phyloP scores from a whole-genome alignment of 805 yeast genomes.

The Starmerella ratchasimensis region DNA sequence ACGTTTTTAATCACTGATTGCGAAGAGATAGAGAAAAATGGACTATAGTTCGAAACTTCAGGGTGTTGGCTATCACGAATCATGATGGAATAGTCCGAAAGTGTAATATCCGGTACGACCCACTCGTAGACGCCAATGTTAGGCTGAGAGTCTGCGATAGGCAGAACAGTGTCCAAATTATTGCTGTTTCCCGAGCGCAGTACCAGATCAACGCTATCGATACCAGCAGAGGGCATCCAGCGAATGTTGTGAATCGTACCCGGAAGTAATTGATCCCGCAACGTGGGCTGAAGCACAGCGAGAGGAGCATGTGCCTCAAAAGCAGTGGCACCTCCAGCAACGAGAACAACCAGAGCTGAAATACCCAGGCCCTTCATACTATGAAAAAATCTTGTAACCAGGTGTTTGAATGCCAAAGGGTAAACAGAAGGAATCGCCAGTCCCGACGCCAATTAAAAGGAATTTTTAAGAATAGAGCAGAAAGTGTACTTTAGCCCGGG shows the following conservation, averaged over 20 bases:
- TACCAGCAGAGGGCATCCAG: slow-evolving; percentile 21
- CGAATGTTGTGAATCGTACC: slow-evolving; percentile 14
- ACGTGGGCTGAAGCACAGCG: no score
- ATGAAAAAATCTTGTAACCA: no score
- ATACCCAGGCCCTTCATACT: no score
- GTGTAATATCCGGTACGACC: slow-evolving; percentile 18
- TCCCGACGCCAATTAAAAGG: no score
- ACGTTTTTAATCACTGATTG: background rate
- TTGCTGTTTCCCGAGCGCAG: slow-evolving; percentile 20
- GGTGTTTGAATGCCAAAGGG: no score
- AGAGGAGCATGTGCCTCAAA: no score
- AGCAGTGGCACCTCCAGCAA: no score
- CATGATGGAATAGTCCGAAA: slow-evolving; percentile 22
- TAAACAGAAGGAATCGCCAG: no score
- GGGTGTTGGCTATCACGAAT: slow-evolving; percentile 19
- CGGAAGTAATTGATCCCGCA: no score
- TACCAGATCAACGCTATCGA: slow-evolving; percentile 20
- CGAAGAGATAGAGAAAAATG: slow-evolving; percentile 11
- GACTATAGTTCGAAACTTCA: slow-evolving; percentile 17
- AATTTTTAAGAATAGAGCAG: no score
- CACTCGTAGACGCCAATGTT: slow-evolving; percentile 25
- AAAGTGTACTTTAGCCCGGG: no score
- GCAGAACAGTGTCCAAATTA: slow-evolving; percentile 17
- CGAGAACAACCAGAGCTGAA: no score
- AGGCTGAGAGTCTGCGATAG: slow-evolving; percentile 21